Evolutionary conservation across 371 early-diverging fungal species (phyloP).

Genomic region (Saksenaea vasiformis): DNA sequence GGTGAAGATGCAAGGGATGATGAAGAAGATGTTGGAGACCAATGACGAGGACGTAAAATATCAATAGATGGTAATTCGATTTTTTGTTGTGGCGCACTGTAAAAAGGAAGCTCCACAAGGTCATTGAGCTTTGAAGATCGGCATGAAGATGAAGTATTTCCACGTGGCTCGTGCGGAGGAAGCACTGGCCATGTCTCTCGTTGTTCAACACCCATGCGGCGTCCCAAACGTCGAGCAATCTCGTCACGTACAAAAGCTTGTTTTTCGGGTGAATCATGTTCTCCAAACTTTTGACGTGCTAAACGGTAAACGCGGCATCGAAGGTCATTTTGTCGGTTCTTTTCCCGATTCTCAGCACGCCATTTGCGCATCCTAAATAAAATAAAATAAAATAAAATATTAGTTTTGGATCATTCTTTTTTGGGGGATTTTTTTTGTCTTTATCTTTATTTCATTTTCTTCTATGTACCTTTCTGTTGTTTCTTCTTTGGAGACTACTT

Average conservation of each 20-base stretch:
- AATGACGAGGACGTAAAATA: slow-evolving; percentile 9
- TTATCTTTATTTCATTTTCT: slow-evolving; percentile 19
- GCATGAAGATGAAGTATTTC: slow-evolving; percentile 7
- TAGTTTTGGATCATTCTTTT: slow-evolving; percentile 23
- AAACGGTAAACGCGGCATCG: slow-evolving; percentile 72
- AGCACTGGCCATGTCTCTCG: slow-evolving; percentile 5
- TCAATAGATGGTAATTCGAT: slow-evolving; percentile 45
- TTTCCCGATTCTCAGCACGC: slow-evolving; percentile 66
- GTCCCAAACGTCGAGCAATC: slow-evolving; percentile 49
- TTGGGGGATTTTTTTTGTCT: too few relatives aligned
- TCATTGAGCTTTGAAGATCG: slow-evolving; percentile 15
- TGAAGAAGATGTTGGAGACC: slow-evolving; percentile 6
- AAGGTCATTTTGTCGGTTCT: slow-evolving; percentile 68
- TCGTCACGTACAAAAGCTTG: slow-evolving; percentile 67
- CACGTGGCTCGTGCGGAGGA: slow-evolving; percentile 6
- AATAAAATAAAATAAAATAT: background rate
- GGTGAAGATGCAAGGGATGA: slow-evolving; percentile 26
- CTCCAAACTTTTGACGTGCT: slow-evolving; percentile 66
- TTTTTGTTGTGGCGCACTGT: slow-evolving; percentile 45
- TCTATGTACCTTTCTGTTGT: slow-evolving; percentile 49
- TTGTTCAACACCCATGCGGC: slow-evolving; percentile 21
- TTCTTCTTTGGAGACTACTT: slow-evolving; percentile 52
- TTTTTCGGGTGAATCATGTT: slow-evolving; percentile 56
- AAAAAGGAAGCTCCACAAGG: slow-evolving; percentile 40
- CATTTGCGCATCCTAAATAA: slow-evolving; percentile 61